These are phyloP conservation scores for Solanum stenotomum DNA, from an alignment of 257 asterid genomes.

Conservation along the genomic window DNA sequence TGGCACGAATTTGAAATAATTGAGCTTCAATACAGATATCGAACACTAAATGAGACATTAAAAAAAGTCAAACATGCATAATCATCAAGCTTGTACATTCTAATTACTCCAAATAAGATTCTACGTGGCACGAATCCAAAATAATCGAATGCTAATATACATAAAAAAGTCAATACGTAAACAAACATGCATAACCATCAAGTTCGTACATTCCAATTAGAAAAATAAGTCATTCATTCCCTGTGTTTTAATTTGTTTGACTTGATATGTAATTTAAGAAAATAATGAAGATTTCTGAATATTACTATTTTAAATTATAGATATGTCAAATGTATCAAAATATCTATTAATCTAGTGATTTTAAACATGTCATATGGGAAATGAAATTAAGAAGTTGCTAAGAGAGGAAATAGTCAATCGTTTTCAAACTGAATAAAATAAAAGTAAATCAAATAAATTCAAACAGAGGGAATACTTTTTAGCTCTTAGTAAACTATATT, in stretches of 20 bases:
- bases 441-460: background rate
- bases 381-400: too few relatives aligned
- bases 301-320: too few relatives aligned
- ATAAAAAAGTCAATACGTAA: too few relatives aligned
- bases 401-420: too few relatives aligned
- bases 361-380: too few relatives aligned
- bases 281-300: background rate
- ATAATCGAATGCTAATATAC: accelerated
- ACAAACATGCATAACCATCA: background rate
- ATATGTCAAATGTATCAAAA: too few relatives aligned
- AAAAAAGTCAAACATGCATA: background rate
- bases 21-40: accelerated
- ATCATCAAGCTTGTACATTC: background rate
- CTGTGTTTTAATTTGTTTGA: background rate
- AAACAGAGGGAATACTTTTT: too few relatives aligned
- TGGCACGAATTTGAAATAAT: accelerated
- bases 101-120: too few relatives aligned
- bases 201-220: background rate
- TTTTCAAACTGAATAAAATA: too few relatives aligned
- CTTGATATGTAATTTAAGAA: background rate
- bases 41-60: too few relatives aligned
- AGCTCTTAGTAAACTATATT: background rate
- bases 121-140: accelerated
- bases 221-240: background rate
- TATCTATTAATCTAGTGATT: too few relatives aligned